Conservation (phyloP, 2,329 filamentous ascomycete species). For the Orbilia brochopaga region DNA sequence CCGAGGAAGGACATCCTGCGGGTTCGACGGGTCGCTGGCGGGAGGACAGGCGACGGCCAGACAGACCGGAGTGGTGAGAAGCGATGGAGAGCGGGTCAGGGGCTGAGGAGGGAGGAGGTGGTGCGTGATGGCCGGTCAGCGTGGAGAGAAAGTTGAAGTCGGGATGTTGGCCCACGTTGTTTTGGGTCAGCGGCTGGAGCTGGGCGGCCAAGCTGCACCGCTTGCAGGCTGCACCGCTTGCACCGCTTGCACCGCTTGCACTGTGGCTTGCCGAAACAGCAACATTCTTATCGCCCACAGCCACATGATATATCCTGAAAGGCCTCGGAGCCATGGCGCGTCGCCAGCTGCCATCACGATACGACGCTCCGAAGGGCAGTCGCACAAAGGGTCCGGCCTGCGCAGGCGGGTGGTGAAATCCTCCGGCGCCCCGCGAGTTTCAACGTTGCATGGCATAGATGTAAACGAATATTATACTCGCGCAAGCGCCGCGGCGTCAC, state of each 20-base stretch:
- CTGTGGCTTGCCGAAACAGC: no score
- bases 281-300: no score
- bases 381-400: no score
- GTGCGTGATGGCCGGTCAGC: not conserved
- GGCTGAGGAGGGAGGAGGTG: not conserved
- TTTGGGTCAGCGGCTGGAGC: no score
- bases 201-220: no score
- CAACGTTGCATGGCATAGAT: not conserved
- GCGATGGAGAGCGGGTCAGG: constrained; percentile 4
- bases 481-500: not conserved
- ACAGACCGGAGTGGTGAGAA: constrained; percentile 16
- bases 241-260: no score
- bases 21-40: constrained; percentile 15
- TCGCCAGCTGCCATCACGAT: not conserved
- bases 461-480: not conserved
- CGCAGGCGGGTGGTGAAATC: not conserved
- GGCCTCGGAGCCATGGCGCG: not conserved
- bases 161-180: not conserved
- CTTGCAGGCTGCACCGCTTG: no score
- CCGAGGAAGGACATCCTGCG: constrained; percentile 70
- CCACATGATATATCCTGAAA: no score
- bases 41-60: constrained; percentile 16
- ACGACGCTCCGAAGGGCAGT: not conserved
- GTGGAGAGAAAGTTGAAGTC: not conserved
- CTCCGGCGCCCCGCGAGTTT: constrained; percentile 1